A percentile compares a stretch with the other conserved stretches of the same genome.
These are phyloP conservation scores for Irineochytrium annulatum DNA, from an alignment of 192 early-diverging fungal genomes.

Conservation along the genomic window DNA sequence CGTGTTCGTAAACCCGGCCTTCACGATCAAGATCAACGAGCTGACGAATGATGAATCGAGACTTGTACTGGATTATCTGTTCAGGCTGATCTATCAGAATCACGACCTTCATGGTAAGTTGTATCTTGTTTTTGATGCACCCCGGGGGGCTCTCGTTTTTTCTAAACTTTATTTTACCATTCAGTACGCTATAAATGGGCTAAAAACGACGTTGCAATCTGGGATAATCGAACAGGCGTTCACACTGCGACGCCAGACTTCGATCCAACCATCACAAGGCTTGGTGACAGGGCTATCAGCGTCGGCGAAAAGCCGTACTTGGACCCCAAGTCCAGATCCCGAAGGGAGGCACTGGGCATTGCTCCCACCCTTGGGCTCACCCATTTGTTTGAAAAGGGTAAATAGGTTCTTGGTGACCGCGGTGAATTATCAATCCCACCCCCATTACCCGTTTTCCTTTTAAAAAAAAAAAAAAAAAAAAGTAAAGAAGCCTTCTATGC, in stretches of 20 bases:
- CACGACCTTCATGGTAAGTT: no score
- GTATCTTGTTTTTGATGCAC: no score
- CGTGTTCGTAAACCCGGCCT: slow-evolving; percentile 60
- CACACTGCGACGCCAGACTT: slow-evolving; percentile 38
- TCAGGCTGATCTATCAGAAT: slow-evolving; percentile 49
- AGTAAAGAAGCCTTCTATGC: no score
- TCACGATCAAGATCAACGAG: slow-evolving; percentile 55
- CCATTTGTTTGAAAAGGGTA: no score
- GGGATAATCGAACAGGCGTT: slow-evolving; percentile 40
- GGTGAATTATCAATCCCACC: no score
- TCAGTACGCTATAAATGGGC: slow-evolving; percentile 47
- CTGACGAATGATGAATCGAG: slow-evolving; percentile 51
- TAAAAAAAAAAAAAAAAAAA: no score
- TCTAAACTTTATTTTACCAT: no score
- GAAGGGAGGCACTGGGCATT: slow-evolving; percentile 19
- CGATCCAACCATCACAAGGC: slow-evolving; percentile 23
- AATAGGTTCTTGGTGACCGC: no score
- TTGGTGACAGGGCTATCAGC: slow-evolving; percentile 37
- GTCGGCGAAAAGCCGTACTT: slow-evolving; percentile 42
- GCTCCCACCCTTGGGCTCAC: slow-evolving; percentile 5
- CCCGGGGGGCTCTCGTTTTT: no score
- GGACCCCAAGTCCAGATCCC: slow-evolving; percentile 15
- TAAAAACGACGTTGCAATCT: slow-evolving; percentile 42
- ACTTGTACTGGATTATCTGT: slow-evolving; percentile 52
- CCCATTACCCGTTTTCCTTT: no score